phyloP scores from a whole-genome alignment of 345 rosid species.

The Hibiscus tridactylites region DNA sequence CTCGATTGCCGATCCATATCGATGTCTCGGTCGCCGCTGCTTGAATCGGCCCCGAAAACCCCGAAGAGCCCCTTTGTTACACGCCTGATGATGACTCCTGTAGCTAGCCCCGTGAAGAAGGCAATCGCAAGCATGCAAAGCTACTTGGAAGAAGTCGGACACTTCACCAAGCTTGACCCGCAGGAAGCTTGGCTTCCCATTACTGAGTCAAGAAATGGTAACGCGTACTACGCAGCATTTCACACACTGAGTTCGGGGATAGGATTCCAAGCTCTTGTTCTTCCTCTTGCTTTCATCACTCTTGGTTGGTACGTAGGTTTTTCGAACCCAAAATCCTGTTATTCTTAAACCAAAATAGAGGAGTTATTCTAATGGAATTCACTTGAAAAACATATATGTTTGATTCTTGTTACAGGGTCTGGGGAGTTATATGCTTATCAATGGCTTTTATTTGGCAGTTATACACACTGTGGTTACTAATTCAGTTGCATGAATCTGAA shows the following conservation, averaged over 20 bases:
- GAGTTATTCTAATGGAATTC: background rate
- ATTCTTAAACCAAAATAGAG: background rate
- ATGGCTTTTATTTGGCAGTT: conserved; percentile 49
- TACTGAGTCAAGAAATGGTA: conserved; percentile 55
- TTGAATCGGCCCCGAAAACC: conserved; percentile 16
- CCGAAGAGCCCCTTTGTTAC: conserved; percentile 32
- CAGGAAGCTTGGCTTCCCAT: conserved; percentile 62
- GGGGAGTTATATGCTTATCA: conserved; percentile 42
- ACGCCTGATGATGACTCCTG: conserved; percentile 24
- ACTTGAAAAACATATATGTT: background rate
- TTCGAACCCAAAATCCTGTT: too few relatives aligned
- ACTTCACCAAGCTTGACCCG: conserved; percentile 42
- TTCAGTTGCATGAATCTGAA: conserved; percentile 49
- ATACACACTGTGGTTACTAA: conserved; percentile 44
- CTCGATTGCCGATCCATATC: conserved; percentile 20
- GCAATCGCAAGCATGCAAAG: conserved; percentile 34
- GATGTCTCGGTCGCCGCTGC: conserved; percentile 24
- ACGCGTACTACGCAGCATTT: conserved; percentile 43
- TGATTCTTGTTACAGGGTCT: conserved; percentile 31
- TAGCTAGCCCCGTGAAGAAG: conserved; percentile 50
- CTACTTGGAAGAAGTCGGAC: conserved; percentile 38
- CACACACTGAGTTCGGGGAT: conserved; percentile 49
- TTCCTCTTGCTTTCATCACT: conserved; percentile 45
- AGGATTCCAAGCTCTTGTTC: conserved; percentile 53
- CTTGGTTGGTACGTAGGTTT: conserved; percentile 41